Base-by-base conservation (phyloP, 2,329 filamentous ascomycete genomes). In the Emergomyces orientalis region DNA sequence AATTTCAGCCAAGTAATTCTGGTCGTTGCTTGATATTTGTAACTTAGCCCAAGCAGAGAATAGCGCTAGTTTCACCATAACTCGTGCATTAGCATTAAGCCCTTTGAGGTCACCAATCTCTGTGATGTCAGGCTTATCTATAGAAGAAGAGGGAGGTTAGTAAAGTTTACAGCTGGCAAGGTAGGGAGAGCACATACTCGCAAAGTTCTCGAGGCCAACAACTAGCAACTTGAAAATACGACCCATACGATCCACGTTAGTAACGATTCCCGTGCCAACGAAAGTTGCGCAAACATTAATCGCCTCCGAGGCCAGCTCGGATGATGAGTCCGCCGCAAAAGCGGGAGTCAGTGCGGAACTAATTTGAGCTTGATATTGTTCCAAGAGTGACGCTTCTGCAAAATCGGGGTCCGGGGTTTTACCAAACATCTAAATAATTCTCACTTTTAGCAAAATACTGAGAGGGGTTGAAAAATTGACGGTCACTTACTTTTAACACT, bases 331-430 rank as follows among this genome's bases (percentile, higher is more conserved):
- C 3, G 88, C 88, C 0, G 94, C 92, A 76, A 99, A 99, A 0
- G 94, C 95, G 3, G 94, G 94, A 0, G 95, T 99, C 65, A 99
- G 81, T 0, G 94, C 94, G 22, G 94, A 97, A 70, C 92, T 92
- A 72, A 99, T 99, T 73, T 99, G 94, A 5, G 94, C 94, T 76
- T 99, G 95, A 71, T 99, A 99, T 75, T 99, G 94, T 74, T 99
- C 95, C 3, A 99, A 82, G 19, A 99, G 82, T 77, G 96, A 96
- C 0, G 90, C 94, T 76, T 99, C 94, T n/a, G 93, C 86, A 72
- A 99, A 99, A 73, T 99, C 94, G 0, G 94, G 95, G 76, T 99
- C 94, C 1, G 93, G 90, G 1, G 90, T 91, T 72, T 91, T 93
- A 61, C 94, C 94, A 77, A 99, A 99, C 81, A 97, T 91, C 80